Conservation (phyloP, 768 basidiomycete genomes). For the Amanita polypyramis region DNA sequence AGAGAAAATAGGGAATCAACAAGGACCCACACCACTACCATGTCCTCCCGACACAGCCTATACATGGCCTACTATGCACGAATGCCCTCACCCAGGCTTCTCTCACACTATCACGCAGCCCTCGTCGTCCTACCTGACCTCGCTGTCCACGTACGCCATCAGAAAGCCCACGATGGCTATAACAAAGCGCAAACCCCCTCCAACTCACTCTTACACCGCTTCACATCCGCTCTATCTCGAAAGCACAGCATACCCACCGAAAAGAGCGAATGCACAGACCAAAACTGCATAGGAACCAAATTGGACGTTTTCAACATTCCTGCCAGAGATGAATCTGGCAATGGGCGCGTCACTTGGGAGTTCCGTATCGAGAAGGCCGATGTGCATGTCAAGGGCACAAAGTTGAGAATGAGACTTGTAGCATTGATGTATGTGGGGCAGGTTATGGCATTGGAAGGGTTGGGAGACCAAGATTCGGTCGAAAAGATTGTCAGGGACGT, state of each 20-base stretch:
- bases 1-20: too few species aligned
- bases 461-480: too few species aligned
- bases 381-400: neutral
- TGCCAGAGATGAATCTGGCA: neutral
- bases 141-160: too few species aligned
- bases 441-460: neutral
- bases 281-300: neutral
- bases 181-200: too few species aligned
- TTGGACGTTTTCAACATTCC: neutral
- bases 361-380: conserved; percentile 1
- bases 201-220: too few species aligned
- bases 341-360: neutral
- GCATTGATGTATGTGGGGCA: neutral
- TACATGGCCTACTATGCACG: conserved; percentile 3
- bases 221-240: too few species aligned
- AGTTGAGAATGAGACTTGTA: conserved; percentile 1
- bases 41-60: neutral
- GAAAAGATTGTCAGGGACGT: neutral
- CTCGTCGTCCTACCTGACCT: neutral
- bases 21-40: too few species aligned
- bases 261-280: too few species aligned
- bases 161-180: too few species aligned
- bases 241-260: too few species aligned
- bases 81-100: neutral
- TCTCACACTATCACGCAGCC: neutral